Conservation (phyloP, 2,329 filamentous ascomycete genomes). For the Apiospora aurea region DNA sequence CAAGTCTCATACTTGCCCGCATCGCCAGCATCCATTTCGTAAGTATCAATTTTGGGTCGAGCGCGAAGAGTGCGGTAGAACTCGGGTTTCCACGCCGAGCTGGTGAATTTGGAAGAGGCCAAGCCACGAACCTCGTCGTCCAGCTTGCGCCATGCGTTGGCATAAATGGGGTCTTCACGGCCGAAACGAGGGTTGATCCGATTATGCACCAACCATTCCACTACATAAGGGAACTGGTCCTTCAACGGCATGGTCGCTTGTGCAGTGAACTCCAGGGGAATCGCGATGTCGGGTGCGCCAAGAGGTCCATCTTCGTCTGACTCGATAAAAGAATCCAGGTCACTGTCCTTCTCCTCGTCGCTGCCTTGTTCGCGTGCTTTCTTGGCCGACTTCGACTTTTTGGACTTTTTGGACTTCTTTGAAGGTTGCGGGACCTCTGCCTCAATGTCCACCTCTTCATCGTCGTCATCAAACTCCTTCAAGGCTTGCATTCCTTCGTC, state of each 20-base stretch:
- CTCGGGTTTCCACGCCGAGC: slow-evolving; percentile 71
- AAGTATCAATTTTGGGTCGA: slow-evolving; percentile 66
- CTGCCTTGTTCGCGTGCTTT: slow-evolving; percentile 29
- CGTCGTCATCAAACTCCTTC: slow-evolving; percentile 44
- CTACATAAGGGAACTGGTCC: slow-evolving; percentile 75
- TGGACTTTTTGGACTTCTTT: slow-evolving; percentile 22
- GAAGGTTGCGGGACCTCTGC: slow-evolving; percentile 36
- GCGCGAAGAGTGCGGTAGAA: slow-evolving; percentile 72
- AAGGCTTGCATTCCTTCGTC: slow-evolving; percentile 40
- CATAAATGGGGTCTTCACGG: slow-evolving; percentile 67
- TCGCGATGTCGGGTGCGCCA: slow-evolving; percentile 61
- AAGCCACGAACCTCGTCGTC: slow-evolving; percentile 74
- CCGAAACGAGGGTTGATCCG: slow-evolving; percentile 76
- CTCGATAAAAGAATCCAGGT: slow-evolving; percentile 68
- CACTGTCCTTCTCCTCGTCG: slow-evolving; percentile 40
- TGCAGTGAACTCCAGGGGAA: slow-evolving; percentile 74
- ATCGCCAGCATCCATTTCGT: slow-evolving; percentile 47
- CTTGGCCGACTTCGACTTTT: slow-evolving; percentile 26
- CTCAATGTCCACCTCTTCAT: slow-evolving; percentile 42
- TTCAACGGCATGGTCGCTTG: slow-evolving; percentile 71
- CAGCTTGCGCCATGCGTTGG: slow-evolving; percentile 73
- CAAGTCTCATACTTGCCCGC: slow-evolving; percentile 58
- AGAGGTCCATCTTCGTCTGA: slow-evolving; percentile 65
- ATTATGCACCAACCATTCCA: slow-evolving; percentile 85
- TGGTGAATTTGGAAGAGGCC: slow-evolving; percentile 74